A percentile compares a stretch with the other conserved stretches of the same genome.
Conservation (phyloP, 2,329 filamentous ascomycete genomes). For the Ophiosphaerella korrae region DNA sequence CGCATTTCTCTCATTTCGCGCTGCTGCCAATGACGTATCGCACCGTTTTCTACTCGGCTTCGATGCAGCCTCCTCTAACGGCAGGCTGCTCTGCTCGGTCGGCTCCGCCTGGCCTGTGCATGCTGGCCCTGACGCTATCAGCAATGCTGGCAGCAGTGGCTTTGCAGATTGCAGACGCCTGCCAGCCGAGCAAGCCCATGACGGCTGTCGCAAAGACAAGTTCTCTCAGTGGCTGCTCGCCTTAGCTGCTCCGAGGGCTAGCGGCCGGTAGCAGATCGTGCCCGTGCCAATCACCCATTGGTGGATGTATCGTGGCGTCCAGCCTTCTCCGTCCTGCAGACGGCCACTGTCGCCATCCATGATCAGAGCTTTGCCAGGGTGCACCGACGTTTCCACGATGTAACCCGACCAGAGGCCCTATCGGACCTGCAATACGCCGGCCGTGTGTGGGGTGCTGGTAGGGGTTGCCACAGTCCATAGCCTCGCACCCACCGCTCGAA, state of each 20-base stretch:
- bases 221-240: constrained; percentile 35
- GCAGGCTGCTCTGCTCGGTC: constrained; percentile 37
- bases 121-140: constrained; percentile 37
- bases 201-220: constrained; percentile 21
- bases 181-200: constrained; percentile 32
- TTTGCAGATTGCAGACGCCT: constrained; percentile 31
- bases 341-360: constrained; percentile 33
- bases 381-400: constrained; percentile 37
- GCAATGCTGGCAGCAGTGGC: constrained; percentile 22
- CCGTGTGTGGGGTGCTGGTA: constrained; percentile 41
- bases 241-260: constrained; percentile 39
- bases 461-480: constrained; percentile 42
- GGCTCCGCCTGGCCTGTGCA: constrained; percentile 33
- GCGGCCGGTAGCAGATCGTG: constrained; percentile 42
- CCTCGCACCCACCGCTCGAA: constrained; percentile 41
- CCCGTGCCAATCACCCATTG: constrained; percentile 27
- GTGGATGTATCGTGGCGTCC: constrained; percentile 35
- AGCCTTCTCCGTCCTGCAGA: constrained; percentile 44
- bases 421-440: constrained; percentile 40
- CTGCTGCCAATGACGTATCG: constrained; percentile 24
- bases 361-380: constrained; percentile 31
- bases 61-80: constrained; percentile 39
- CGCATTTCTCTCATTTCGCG: constrained; percentile 10
- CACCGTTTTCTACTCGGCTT: constrained; percentile 43
- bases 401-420: constrained; percentile 42